Evolutionary conservation across 345 rosid genomes (phyloP).

Genomic region (Eutrema heterophyllum): DNA sequence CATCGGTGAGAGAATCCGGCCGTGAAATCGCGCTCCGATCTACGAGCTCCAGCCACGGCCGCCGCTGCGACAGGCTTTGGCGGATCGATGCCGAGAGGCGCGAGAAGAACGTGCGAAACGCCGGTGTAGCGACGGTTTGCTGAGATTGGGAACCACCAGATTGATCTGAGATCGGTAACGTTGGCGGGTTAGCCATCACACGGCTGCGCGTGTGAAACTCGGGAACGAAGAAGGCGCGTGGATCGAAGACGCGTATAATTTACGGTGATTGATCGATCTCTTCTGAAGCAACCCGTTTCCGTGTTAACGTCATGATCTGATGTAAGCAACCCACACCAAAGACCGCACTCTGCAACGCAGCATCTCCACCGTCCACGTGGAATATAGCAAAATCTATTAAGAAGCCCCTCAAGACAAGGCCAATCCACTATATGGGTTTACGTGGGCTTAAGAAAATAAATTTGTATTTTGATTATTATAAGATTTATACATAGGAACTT

Average conservation of each 20-base stretch:
- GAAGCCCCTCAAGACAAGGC: no score
- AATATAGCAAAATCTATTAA: background rate
- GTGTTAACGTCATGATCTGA: slow-evolving; percentile 11
- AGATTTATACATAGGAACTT: no score
- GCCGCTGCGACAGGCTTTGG: slow-evolving; percentile 62
- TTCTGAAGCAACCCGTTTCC: background rate
- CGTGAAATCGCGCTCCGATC: slow-evolving; percentile 56
- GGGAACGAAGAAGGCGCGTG: slow-evolving; percentile 21
- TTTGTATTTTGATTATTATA: no score
- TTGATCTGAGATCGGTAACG: slow-evolving; percentile 30
- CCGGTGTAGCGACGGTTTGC: slow-evolving; percentile 47
- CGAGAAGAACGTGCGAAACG: slow-evolving; percentile 60
- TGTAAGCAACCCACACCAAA: background rate
- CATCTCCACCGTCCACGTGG: slow-evolving; percentile 25
- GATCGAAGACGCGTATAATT: background rate
- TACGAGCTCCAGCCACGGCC: slow-evolving; percentile 68
- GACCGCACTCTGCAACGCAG: background rate
- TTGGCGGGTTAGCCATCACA: slow-evolving; percentile 21
- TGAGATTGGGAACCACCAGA: slow-evolving; percentile 43
- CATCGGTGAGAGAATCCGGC: slow-evolving; percentile 59
- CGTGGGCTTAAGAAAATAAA: no score
- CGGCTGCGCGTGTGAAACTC: slow-evolving; percentile 21
- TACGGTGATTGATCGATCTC: background rate
- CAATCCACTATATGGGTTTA: no score
- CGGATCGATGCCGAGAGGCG: slow-evolving; percentile 65